Evolutionary conservation across 148 eudicot genomes (phyloP), one percentile per base, ranked within the genome.

Genomic region (Silene uniflora): DNA sequence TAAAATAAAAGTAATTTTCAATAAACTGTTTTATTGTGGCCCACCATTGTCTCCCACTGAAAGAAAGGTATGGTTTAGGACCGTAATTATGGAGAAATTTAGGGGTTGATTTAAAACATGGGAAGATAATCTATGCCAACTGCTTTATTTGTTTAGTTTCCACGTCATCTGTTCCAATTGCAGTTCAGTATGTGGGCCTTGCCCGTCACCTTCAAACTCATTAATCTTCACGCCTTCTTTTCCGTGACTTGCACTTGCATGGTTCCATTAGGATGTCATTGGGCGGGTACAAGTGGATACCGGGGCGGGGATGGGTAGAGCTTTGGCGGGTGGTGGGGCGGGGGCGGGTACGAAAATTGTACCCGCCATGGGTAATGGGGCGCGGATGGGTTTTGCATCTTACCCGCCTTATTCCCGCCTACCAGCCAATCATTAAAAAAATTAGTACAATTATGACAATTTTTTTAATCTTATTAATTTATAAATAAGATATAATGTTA

Each of bases 161-260:
- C 79, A 76, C 79, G 79, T 76, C 56, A 76, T 73, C 42, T 73
- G 27, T 39, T 24, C 74, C 79, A 21, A 58, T 46, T 21, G 68
- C 44, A 44, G 24, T 69, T 61, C 9, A 21, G 6, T 67, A 5
- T 0, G 71, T 64, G 72, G 72, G 72, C 58, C 72, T 1, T 12
- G 14, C 13, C 6, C 62, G 42, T 25, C 73, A 24, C 7, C 0
- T 17, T 54, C 35, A 16, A 18, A 22, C 16, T 11, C 25, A 23
- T 6, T 16, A 52, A 7, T 0, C n/a, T 0, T 29, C 42, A 76
- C 79, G 67, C 74, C 68, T 32, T 23, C 4, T 21, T n/a, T 7
- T 1, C 23, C 11, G 62, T 59, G 62, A 59, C 10, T 59, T 52
- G 56, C 56, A 39, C 44, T 39, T 39, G 44, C 44, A 39, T 39